Percentiles rank a stretch among this genome's conserved stretches.
phyloP scores from a whole-genome alignment of 2,329 filamentous ascomycete genomes.

The Pseudonectria foliicola region DNA sequence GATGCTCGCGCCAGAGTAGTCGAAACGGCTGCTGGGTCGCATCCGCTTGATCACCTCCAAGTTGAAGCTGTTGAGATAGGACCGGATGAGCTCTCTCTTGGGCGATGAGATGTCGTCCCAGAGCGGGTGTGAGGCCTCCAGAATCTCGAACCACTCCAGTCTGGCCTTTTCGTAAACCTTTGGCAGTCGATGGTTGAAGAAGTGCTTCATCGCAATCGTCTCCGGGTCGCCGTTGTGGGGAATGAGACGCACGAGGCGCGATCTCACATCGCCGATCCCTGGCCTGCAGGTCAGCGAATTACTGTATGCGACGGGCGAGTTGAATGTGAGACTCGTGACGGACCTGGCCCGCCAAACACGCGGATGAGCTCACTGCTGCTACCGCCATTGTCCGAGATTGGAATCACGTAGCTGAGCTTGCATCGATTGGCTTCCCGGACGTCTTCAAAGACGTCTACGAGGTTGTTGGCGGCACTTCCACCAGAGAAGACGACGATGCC shows the following conservation, averaged over 20 bases:
- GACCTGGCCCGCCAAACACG: slow-evolving; percentile 89
- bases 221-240: slow-evolving; percentile 57
- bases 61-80: slow-evolving; percentile 69
- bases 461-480: slow-evolving; percentile 86
- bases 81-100: slow-evolving; percentile 70
- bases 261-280: slow-evolving; percentile 50
- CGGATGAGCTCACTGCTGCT: slow-evolving; percentile 90
- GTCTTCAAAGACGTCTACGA: slow-evolving; percentile 81
- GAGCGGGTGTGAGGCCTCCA: slow-evolving; percentile 71
- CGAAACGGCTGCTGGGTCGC: slow-evolving; percentile 65
- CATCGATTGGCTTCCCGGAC: slow-evolving; percentile 59
- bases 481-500: slow-evolving; percentile 80
- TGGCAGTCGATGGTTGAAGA: slow-evolving; percentile 84
- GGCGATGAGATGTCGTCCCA: slow-evolving; percentile 66
- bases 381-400: slow-evolving; percentile 92
- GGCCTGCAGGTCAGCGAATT: slow-evolving; percentile 6
- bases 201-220: slow-evolving; percentile 64
- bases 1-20: slow-evolving; percentile 68
- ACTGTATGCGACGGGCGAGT: too few relatives aligned
- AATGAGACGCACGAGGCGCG: slow-evolving; percentile 80
- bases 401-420: slow-evolving; percentile 76
- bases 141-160: slow-evolving; percentile 78
- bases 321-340: slow-evolving; percentile 11
- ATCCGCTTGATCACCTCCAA: slow-evolving; percentile 72
- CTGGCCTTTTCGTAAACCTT: slow-evolving; percentile 52